Conservation (phyloP, 768 basidiomycete species). For the Mrakia hoshinonis region DNA sequence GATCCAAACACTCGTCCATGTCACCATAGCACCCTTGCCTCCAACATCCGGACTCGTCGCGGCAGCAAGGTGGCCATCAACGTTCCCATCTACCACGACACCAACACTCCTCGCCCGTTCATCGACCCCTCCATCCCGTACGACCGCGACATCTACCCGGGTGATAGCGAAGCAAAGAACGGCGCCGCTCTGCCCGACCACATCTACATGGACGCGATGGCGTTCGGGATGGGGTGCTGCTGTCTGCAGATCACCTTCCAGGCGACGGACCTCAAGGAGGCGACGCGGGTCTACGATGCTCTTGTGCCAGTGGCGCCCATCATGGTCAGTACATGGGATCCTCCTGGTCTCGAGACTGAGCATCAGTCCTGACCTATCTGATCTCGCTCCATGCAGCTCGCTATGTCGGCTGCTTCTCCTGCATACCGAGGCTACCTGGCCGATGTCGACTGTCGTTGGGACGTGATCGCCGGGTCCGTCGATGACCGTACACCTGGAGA, state of each 20-base stretch:
- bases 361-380: no score
- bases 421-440: conserved; percentile 89
- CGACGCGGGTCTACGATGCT: conserved; percentile 89
- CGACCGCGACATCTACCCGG: conserved; percentile 70
- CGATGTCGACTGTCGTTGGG: conserved; percentile 97
- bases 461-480: conserved; percentile 96
- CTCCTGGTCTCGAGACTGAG: no score
- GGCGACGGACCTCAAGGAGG: conserved; percentile 85
- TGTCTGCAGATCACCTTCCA: conserved; percentile 97
- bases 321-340: conserved; percentile 73
- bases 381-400: no score
- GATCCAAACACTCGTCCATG: not conserved
- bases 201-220: conserved; percentile 98
- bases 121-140: conserved; percentile 87
- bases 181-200: conserved; percentile 83
- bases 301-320: conserved; percentile 90
- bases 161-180: conserved; percentile 79
- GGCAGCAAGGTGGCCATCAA: conserved; percentile 94
- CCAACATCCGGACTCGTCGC: conserved; percentile 82
- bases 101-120: conserved; percentile 77
- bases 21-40: conserved; percentile 97
- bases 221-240: conserved; percentile 98
- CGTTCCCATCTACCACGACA: conserved; percentile 82
- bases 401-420: conserved; percentile 87
- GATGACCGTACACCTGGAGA: conserved; percentile 96